Conservation (phyloP, 1,284 basidiomycete species). For the Tilletia caries region DNA sequence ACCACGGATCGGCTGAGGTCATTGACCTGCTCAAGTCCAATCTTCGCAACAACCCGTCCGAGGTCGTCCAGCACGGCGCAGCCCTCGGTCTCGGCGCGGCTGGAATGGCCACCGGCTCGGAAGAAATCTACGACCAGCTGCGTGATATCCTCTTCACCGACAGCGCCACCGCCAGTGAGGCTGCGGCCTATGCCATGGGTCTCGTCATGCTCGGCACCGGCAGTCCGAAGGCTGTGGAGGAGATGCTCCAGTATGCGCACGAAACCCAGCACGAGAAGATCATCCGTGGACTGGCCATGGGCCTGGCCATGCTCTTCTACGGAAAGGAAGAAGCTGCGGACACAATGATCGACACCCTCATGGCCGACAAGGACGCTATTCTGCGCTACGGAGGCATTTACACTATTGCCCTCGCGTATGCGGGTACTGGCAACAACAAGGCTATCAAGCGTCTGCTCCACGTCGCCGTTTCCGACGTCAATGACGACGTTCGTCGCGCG, state of each 20-base stretch:
- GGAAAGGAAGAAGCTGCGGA: conserved; percentile 51
- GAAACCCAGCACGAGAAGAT: conserved; percentile 55
- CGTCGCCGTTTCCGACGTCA: conserved; percentile 52
- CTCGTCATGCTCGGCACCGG: conserved; percentile 53
- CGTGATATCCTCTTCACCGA: conserved; percentile 51
- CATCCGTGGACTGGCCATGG: conserved; percentile 53
- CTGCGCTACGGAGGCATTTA: conserved; percentile 53
- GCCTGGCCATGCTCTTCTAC: conserved; percentile 51
- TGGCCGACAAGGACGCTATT: conserved; percentile 52
- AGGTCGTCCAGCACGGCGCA: conserved; percentile 53
- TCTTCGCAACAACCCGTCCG: conserved; percentile 49
- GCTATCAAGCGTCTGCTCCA: conserved; percentile 49
- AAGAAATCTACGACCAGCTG: conserved; percentile 52
- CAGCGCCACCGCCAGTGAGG: conserved; percentile 52
- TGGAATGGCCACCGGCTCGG: conserved; percentile 53
- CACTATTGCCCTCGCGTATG: conserved; percentile 52
- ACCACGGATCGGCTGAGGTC: conserved; percentile 48
- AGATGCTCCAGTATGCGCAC: conserved; percentile 54
- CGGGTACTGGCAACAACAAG: conserved; percentile 53
- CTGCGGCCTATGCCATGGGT: conserved; percentile 53
- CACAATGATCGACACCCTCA: conserved; percentile 46
- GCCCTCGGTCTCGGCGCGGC: conserved; percentile 53
- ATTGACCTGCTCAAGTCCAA: conserved; percentile 50
- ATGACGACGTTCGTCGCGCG: conserved; percentile 52
- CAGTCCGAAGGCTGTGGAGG: conserved; percentile 47